These are phyloP conservation scores for Skeletonema tropicum DNA, from an alignment of 108 stramenopile genomes.

Conservation along the genomic window DNA sequence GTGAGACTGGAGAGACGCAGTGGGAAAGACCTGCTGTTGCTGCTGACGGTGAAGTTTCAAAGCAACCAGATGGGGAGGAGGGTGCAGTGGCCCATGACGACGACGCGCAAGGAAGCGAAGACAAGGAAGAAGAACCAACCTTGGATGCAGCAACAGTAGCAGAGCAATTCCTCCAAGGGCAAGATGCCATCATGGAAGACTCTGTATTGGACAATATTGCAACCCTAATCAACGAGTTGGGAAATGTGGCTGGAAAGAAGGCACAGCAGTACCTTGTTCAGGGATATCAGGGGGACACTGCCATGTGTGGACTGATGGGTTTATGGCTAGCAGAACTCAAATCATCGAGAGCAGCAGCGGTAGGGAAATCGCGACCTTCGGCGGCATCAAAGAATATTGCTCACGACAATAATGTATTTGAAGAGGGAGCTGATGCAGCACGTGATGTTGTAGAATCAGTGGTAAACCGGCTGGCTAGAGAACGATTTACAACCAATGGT, in stretches of 20 bases:
- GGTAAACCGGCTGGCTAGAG: slow-evolving; percentile 66
- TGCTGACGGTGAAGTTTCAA: background rate
- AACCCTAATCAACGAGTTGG: slow-evolving; percentile 35
- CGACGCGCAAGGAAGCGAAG: background rate
- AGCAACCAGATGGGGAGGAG: slow-evolving; percentile 4
- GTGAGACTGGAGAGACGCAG: slow-evolving; percentile 30
- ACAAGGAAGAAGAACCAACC: slow-evolving; percentile 21
- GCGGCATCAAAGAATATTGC: slow-evolving; percentile 4
- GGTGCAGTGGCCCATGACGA: too few relatives aligned
- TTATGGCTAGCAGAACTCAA: slow-evolving; percentile 79
- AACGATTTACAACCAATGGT: slow-evolving; percentile 73
- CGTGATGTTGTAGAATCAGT: slow-evolving; percentile 70
- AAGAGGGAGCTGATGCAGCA: slow-evolving; percentile 55
- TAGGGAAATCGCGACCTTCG: background rate
- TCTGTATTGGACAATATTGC: slow-evolving; percentile 34
- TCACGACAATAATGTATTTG: slow-evolving; percentile 11
- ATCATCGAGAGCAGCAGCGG: slow-evolving; percentile 24
- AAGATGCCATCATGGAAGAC: slow-evolving; percentile 82
- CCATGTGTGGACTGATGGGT: slow-evolving; percentile 77
- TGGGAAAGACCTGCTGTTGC: slow-evolving; percentile 20
- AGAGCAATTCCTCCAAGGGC: slow-evolving; percentile 54
- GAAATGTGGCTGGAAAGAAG: slow-evolving; percentile 55
- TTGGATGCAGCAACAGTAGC: slow-evolving; percentile 65
- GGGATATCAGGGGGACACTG: slow-evolving; percentile 72
- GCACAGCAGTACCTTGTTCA: slow-evolving; percentile 69